Evolutionary conservation across 2,329 filamentous ascomycete species (phyloP), one percentile per base, ranked within the genome.

Genomic region (Pseudogymnoascus sp.): DNA sequence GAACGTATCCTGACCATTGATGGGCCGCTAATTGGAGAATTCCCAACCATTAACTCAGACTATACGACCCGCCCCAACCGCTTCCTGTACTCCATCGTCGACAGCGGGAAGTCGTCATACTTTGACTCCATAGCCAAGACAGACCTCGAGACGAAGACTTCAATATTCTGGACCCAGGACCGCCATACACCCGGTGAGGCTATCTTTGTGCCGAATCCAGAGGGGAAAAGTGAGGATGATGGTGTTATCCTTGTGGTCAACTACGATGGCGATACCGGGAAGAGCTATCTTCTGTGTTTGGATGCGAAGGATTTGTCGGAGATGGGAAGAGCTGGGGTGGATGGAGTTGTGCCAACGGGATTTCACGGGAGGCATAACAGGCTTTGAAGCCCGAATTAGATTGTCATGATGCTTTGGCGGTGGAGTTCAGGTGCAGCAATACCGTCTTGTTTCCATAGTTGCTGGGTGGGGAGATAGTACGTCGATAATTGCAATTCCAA

Each of bases 111-210:
- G 43, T 84, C 81, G 38, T 82, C 83, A 0, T 75, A 88, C 38
- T 73, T 85, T 57, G 87, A 90, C 66, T 78, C 78, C 0, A 75
- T 90, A 28, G 78, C 79, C 65, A 90, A 90, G 72, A 86, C 83
- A 16, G 86, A 91, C 68, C 75, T 82, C 3, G 66, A 74, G 8
- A 85, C 80, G 14, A 74, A 79, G 9, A 75, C 77, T 28, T 75
- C 77, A 0, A 63, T 80, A 3, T 75, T 81, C 63, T 90, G 87
- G 87, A 77, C 76, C 0, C 75, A 76, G 0, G 70, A 74, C 1
- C 84, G 80, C 0, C 85, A 90, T 66, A 86, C 84, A 0, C 87
- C 88, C 0, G 83, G 87, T 1, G 88, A 90, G 71, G 77, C 86
- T 0, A 83, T 90, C 32, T 90, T 90, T 64, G 77, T 91, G 1